Base-by-base conservation (phyloP, 176 grass and related monocot genomes). In the Puccinellia tenuiflora region DNA sequence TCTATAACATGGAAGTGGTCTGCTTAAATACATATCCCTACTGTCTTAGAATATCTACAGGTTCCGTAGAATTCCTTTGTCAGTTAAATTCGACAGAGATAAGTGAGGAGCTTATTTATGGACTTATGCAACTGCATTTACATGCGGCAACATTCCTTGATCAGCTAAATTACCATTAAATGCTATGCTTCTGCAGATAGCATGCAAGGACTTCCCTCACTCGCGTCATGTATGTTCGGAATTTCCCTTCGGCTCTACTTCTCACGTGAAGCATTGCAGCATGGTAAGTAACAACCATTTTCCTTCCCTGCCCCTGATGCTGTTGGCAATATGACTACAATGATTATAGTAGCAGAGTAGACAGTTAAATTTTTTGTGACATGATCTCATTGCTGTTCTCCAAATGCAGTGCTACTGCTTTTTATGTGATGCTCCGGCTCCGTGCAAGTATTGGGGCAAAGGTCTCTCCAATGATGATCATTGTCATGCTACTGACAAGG, bases 391-490 rank as follows among this genome's bases (percentile, higher is more conserved):
- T 16, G 68, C 48, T 87, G 64, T 31, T 79, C 81, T 88, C 68
- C 57, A 61, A 89, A 84, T 90, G 87, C 96, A 99, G 96, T 99
- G 96, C 84, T 88, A 99, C 83, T 99, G 96, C 63, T 99, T 88
- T 85, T 91, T 96, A 26, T 99, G 96, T 89, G 97, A 99, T 1
- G 42, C 75, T 31, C 91, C 42, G 70, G 93, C 97, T 81, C 97
- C 97, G 62, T 99, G 97, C 70, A 87, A 28, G n/a, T 92, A 85
- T 35, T 96, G 97, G 93, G 83, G 89, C 75, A 85, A 76, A 28
- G 86, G 82, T 70, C 54, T 57, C 7, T 67, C 28, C 9, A 20
- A 29, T 43, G 53, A 25, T 24, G 85, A 90, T 79, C 97, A 99
- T 80, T 99, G 97, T 9, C 79, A 99, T 81, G 91, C 93, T 74